Percentiles rank a stretch among this genome's conserved stretches.
phyloP scores from a whole-genome alignment of 305 asterid genomes.

The Fraxinus dipetala region DNA sequence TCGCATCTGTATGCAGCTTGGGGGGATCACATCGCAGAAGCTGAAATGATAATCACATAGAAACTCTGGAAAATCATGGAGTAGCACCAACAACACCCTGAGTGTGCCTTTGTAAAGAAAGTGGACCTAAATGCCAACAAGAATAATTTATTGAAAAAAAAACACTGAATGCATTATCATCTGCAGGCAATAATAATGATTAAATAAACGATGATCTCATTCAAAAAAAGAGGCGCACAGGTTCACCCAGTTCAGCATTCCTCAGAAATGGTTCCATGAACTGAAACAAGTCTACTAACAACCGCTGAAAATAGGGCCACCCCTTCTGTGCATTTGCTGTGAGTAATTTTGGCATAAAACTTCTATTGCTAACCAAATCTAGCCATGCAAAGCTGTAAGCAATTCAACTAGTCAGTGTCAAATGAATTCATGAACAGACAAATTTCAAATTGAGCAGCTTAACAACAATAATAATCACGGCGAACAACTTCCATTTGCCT shows the following conservation, averaged over 20 bases:
- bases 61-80: conserved; percentile 96
- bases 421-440: neutral
- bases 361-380: conserved; percentile 89
- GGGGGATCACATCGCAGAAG: conserved; percentile 97
- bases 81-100: conserved; percentile 90
- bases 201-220: neutral
- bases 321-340: conserved; percentile 86
- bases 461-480: neutral
- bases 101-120: conserved; percentile 91
- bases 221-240: conserved; percentile 50
- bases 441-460: neutral
- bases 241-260: conserved; percentile 88
- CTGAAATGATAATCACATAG: conserved; percentile 99
- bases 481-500: neutral
- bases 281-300: conserved; percentile 86
- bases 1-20: conserved; percentile 97
- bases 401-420: conserved; percentile 31
- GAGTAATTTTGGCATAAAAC: conserved; percentile 97
- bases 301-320: conserved; percentile 87
- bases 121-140: conserved; percentile 47
- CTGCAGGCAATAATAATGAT: neutral
- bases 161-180: neutral
- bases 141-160: neutral
- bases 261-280: conserved; percentile 97
- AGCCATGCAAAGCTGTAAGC: conserved; percentile 95